These are phyloP conservation scores for Xylaria sp. DNA, from an alignment of 495 filamentous ascomycete species.

Conservation along the genomic window DNA sequence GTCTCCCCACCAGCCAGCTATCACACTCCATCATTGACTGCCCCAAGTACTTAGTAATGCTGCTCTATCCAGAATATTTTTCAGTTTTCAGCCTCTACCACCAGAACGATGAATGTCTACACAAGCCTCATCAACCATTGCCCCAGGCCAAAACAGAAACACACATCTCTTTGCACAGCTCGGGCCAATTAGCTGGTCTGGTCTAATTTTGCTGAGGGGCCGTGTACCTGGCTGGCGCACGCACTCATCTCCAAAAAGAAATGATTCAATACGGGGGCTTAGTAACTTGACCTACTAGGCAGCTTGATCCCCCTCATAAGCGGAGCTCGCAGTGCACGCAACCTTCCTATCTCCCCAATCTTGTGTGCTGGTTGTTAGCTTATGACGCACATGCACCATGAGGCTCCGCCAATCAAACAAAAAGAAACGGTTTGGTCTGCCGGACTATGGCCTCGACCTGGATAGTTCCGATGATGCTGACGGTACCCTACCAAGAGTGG, in stretches of 20 bases:
- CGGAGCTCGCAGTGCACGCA: constrained; percentile 9
- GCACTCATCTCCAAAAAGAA: neutral
- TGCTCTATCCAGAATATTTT: neutral
- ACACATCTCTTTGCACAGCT: neutral
- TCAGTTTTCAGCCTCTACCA: neutral
- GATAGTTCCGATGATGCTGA: constrained; percentile 35
- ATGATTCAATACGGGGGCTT: neutral
- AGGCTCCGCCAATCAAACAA: constrained; percentile 38
- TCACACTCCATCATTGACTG: neutral
- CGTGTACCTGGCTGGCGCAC: neutral
- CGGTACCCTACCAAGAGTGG: constrained; percentile 11
- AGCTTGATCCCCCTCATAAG: constrained; percentile 11
- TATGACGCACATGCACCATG: constrained; percentile 30
- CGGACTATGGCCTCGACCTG: constrained; percentile 11
- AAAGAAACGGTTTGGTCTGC: constrained; percentile 28
- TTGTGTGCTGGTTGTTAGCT: neutral
- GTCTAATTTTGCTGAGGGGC: neutral
- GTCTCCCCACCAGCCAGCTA: neutral
- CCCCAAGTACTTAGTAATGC: neutral
- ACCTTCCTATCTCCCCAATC: constrained; percentile 17
- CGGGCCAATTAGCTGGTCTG: neutral
- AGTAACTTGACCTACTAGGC: constrained; percentile 1
- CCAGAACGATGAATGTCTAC: neutral
- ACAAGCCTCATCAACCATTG: neutral
- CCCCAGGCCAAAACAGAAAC: neutral